These are phyloP conservation scores for Saitozyma sp. DNA, from an alignment of 768 basidiomycete genomes.

Conservation along the genomic window DNA sequence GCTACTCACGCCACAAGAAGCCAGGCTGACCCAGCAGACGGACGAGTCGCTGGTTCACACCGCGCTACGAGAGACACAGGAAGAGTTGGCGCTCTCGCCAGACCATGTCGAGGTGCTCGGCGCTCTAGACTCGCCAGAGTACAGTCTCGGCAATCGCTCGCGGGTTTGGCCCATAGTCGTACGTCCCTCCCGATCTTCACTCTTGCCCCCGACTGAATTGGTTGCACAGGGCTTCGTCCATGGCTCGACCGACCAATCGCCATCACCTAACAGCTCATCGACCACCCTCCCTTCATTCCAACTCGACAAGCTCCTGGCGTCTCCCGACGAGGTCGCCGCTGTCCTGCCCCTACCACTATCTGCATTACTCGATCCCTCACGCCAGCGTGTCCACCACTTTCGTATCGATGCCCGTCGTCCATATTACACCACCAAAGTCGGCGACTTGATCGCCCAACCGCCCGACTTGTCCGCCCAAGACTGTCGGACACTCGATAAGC, in stretches of 20 bases:
- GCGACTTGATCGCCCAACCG: slow-evolving; percentile 24
- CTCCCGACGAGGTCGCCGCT: slow-evolving; percentile 38
- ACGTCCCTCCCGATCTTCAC: slow-evolving; percentile 13
- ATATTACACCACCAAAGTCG: slow-evolving; percentile 30
- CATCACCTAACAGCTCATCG: neutral
- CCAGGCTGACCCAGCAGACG: slow-evolving; percentile 9
- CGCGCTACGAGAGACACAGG: slow-evolving; percentile 36
- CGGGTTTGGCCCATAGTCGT: slow-evolving; percentile 49
- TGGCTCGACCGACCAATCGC: slow-evolving; percentile 6
- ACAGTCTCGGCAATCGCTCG: slow-evolving; percentile 43
- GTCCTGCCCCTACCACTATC: slow-evolving; percentile 40
- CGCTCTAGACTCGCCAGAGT: slow-evolving; percentile 29
- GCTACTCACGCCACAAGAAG: neutral
- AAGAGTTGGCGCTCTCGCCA: slow-evolving; percentile 34
- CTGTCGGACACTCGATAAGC: neutral
- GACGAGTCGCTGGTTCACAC: slow-evolving; percentile 27
- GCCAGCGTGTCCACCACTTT: slow-evolving; percentile 33
- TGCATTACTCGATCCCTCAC: slow-evolving; percentile 9
- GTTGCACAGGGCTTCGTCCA: slow-evolving; percentile 29
- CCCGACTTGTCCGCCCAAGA: neutral
- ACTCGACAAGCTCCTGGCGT: slow-evolving; percentile 23
- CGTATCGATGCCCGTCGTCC: slow-evolving; percentile 25
- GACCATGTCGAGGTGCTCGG: slow-evolving; percentile 40
- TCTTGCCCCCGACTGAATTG: neutral
- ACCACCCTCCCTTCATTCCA: slow-evolving; percentile 26